Evolutionary conservation across 2,329 filamentous ascomycete genomes (phyloP), one percentile per base, ranked within the genome.

Genomic region (Aspergillus quadricinctus): DNA sequence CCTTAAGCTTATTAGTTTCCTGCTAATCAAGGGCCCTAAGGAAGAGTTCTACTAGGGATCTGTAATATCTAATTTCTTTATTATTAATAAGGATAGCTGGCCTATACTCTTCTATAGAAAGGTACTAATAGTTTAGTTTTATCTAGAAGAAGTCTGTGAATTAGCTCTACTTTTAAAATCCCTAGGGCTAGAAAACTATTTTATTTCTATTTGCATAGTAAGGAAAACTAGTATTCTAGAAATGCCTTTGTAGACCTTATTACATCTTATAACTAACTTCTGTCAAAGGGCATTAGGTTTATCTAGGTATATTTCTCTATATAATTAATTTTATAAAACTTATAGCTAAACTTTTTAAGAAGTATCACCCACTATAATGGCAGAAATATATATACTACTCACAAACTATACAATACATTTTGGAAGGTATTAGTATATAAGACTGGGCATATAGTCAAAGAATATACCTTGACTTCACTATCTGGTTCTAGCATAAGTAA

Each of bases 51-150:
- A 29, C n/a, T 48, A 19, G 35, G 28, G 41, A 17, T 35, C 41
- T 4, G 21, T 21, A 11, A 45, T 48, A 35, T 46, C 25, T 2
- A 31, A 48, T 48, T 54, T 57, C 27, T 35, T 57, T 23, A 54
- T 57, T n/a, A 21, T 49, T 31, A 48, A 57, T 49, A 40, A 27
- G 7, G 51, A 57, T 8, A 48, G 55, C 50, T 51, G 45, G 53
- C 37, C 29, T 28, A 41, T 3, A 40, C 21, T 37, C 21, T 31
- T 21, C 41, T 25, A 10, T 17, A 2, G 52, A 27, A 2, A 40
- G 21, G 50, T 52, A 6, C 55, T 51, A 4, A 49, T 46, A 7
- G 48, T 54, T 17, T 10, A 48, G 9, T 40, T 57, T 17, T 2
- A 17, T 4, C 10, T 35, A 1, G 43, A n/a, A 23, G 48, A 52